Percentiles rank a stretch among this genome's conserved stretches.
phyloP scores from a whole-genome alignment of 768 basidiomycete genomes.

The Coprinopsis cinerea region DNA sequence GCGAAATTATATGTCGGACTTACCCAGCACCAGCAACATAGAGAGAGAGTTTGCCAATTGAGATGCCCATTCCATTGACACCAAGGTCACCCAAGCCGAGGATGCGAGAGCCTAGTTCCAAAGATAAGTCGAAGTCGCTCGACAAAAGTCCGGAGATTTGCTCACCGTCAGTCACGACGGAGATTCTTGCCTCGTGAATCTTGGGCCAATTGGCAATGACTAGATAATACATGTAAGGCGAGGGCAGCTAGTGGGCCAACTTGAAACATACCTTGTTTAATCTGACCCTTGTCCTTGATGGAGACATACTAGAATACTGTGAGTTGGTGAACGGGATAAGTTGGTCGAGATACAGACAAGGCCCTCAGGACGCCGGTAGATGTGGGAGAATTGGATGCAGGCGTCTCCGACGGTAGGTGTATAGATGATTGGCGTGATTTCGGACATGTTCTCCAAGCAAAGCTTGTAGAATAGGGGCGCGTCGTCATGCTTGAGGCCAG shows the following conservation, averaged over 20 bases:
- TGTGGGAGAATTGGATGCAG: conserved; percentile 77
- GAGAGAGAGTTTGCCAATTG: conserved; percentile 88
- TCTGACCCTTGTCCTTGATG: conserved; percentile 77
- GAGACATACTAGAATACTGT: conserved; percentile 55
- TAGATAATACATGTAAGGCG: too few relatives aligned
- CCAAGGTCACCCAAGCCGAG: conserved; percentile 84
- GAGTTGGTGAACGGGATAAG: conserved; percentile 10
- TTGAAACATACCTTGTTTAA: conserved; percentile 38
- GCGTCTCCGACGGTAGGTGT: conserved; percentile 93
- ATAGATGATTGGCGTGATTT: conserved; percentile 77
- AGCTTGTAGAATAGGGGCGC: conserved; percentile 73
- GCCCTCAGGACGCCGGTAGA: conserved; percentile 70
- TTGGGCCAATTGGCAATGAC: conserved; percentile 71
- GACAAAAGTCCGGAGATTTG: conserved; percentile 1
- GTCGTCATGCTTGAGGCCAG: conserved; percentile 67
- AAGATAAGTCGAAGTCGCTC: conserved; percentile 19
- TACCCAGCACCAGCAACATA: conserved; percentile 90
- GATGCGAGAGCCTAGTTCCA: conserved; percentile 65
- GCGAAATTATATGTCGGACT: conserved; percentile 10
- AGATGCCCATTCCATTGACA: conserved; percentile 82
- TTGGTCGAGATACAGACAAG: conserved; percentile 36
- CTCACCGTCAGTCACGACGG: conserved; percentile 86
- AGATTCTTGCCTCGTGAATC: conserved; percentile 73
- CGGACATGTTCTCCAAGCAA: conserved; percentile 65
- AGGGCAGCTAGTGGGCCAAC: too few relatives aligned